Conservation (phyloP, 2,329 filamentous ascomycete species). For the Hypoxylon sp. region DNA sequence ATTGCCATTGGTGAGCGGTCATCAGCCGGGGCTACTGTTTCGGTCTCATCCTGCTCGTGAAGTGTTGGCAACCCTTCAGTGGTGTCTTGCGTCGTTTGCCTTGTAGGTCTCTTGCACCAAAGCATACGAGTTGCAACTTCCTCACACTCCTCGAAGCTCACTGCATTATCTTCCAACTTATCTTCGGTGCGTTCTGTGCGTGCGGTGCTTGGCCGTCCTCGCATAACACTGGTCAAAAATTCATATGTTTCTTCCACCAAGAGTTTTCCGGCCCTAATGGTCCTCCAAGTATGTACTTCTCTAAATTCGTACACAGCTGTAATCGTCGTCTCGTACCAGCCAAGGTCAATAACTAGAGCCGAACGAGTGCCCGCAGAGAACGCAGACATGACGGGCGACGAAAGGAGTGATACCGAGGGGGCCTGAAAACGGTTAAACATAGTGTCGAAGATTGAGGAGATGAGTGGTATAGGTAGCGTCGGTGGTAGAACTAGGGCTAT, state of each 20-base stretch:
- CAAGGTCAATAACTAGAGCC: conserved; percentile 89
- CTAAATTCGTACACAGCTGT: conserved; percentile 93
- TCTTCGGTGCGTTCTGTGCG: conserved; percentile 50
- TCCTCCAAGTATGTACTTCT: conserved; percentile 80
- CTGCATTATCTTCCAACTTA: conserved; percentile 54
- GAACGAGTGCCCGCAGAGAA: conserved; percentile 87
- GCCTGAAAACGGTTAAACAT: conserved; percentile 86
- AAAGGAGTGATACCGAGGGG: conserved; percentile 84
- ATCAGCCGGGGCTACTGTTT: conserved; percentile 49
- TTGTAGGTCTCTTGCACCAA: conserved; percentile 76
- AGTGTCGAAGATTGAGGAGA: conserved; percentile 81
- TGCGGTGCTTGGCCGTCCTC: conserved; percentile 46
- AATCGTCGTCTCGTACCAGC: conserved; percentile 90
- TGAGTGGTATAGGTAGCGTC: conserved; percentile 80
- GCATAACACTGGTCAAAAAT: conserved; percentile 66
- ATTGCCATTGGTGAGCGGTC: conserved; percentile 60
- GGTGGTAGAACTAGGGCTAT: conserved; percentile 84
- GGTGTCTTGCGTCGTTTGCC: conserved; percentile 47
- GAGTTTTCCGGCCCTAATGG: conserved; percentile 79
- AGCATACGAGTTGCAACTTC: conserved; percentile 81
- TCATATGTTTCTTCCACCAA: conserved; percentile 79
- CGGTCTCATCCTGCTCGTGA: conserved; percentile 68
- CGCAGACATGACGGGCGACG: conserved; percentile 79
- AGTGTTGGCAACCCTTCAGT: conserved; percentile 65
- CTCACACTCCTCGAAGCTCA: conserved; percentile 85